Evolutionary conservation across 2,329 filamentous ascomycete genomes (phyloP).

Genomic region (Hypomyces rosellus): DNA sequence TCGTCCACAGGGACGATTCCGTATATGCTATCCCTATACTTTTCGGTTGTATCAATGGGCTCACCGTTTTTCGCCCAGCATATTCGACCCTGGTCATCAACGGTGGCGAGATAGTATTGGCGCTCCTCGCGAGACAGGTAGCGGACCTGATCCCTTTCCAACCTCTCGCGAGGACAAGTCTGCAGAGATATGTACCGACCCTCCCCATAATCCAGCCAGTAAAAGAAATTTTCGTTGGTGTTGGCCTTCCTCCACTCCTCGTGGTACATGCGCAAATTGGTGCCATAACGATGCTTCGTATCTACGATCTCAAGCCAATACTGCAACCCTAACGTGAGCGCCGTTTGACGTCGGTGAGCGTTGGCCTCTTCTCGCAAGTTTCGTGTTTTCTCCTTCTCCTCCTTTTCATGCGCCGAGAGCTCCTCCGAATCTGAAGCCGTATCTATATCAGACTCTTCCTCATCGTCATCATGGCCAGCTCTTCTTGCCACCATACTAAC

Average conservation of each 20-base stretch:
- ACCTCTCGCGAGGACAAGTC: slow-evolving; percentile 63
- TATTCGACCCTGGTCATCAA: slow-evolving; percentile 69
- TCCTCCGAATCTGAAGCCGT: slow-evolving; percentile 22
- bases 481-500: slow-evolving; percentile 62
- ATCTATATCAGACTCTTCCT: slow-evolving; percentile 38
- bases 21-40: slow-evolving; percentile 73
- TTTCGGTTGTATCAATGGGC: slow-evolving; percentile 67
- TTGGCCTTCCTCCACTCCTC: slow-evolving; percentile 72
- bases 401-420: slow-evolving; percentile 31
- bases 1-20: slow-evolving; percentile 62
- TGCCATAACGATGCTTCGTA: slow-evolving; percentile 79
- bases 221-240: slow-evolving; percentile 85
- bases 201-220: slow-evolving; percentile 81
- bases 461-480: slow-evolving; percentile 61
- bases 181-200: slow-evolving; percentile 64
- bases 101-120: slow-evolving; percentile 69
- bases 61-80: slow-evolving; percentile 80
- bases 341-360: slow-evolving; percentile 54
- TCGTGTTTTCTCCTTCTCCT: slow-evolving; percentile 33
- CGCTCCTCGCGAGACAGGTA: slow-evolving; percentile 81
- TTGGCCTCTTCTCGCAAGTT: slow-evolving; percentile 43
- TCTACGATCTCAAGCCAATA: slow-evolving; percentile 87
- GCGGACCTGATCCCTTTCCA: slow-evolving; percentile 74
- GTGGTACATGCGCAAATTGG: slow-evolving; percentile 76
- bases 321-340: slow-evolving; percentile 76